Base-by-base conservation (phyloP, 176 grass and related monocot species). In the Rhipidocladum racemiflorum region DNA sequence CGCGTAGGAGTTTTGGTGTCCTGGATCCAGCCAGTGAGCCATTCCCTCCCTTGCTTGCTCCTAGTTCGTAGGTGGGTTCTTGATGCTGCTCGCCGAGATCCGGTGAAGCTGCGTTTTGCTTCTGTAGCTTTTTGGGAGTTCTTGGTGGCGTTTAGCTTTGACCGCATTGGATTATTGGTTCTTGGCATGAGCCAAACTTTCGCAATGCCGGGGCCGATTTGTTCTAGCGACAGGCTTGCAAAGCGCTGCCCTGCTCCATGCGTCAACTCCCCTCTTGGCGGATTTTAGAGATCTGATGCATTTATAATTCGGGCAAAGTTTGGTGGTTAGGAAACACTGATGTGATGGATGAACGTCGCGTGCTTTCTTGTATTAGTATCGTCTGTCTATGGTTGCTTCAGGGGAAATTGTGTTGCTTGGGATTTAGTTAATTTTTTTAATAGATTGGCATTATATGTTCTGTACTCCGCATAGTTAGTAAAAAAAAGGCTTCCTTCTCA, bases 271-370 rank as follows among this genome's bases (percentile, higher is more conserved):
- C 21, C 18, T 34, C 7, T 9, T 51, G 72, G 28, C 39, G 28
- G 54, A 78, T 64, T 78, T 7, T 64, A 53, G 79, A 42, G 79
- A 87, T 82, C 85, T 82, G 64, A 28, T 39, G 39, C 1, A 5
- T 75, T 27, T 6, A 67, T 70, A 75, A 39, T 68, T 81, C 40
- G 40, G 62, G 70, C 53, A 13, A 87, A 68, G 29, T 49, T 17
- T 25, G 70, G 77, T 81, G 9, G 85, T 75, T 81, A 75, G 61
- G 70, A 46, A 59, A 44, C 78, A 61, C 29, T 29, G 78, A 81
- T 81, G 70, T 49, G 61, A 75, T 75, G 13, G 15, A 75, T 80
- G 63, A 30, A 63, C 46, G 53, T 1, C 63, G 53, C 36, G 18
- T 23, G 50, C 62, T 81, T 50, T 61, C 39, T 45, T 75, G 49